A percentile compares a stretch with the other conserved stretches of the same genome.
These are phyloP conservation scores for Rhodofomes roseus DNA, from an alignment of 1,284 basidiomycete genomes.

Conservation along the genomic window DNA sequence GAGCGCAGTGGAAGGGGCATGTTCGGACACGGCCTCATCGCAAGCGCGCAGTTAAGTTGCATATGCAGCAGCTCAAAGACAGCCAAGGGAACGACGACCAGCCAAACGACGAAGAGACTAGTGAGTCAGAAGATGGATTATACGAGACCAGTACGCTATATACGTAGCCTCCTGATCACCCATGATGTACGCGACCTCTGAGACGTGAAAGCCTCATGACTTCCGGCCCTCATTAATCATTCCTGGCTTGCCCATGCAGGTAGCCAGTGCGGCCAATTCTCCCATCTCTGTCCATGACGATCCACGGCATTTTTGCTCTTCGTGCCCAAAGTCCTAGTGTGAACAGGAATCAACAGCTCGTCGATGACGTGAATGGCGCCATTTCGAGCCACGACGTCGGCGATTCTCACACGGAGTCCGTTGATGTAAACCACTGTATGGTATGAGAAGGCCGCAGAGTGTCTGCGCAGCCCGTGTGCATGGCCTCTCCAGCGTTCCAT, in stretches of 20 bases:
- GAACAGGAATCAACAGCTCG: conserved; percentile 46
- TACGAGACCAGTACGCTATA: background rate
- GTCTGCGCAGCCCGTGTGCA: too few species aligned
- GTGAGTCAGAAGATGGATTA: background rate
- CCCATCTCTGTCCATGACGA: too few species aligned
- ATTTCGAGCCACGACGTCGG: conserved; percentile 58
- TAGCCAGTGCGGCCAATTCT: too few species aligned
- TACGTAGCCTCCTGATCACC: background rate
- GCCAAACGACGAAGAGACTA: background rate
- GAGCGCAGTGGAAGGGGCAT: conserved; percentile 65
- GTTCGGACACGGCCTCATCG: conserved; percentile 57
- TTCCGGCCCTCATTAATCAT: too few species aligned
- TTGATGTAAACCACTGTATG: conserved; percentile 31
- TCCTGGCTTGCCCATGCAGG: too few species aligned
- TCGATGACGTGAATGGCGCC: conserved; percentile 59
- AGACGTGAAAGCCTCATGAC: too few species aligned
- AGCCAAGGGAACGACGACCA: background rate
- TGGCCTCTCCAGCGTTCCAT: too few species aligned
- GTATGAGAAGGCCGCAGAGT: too few species aligned
- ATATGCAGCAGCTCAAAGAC: background rate
- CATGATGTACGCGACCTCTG: too few species aligned
- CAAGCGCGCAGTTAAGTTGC: conserved; percentile 14
- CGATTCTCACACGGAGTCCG: conserved; percentile 38
- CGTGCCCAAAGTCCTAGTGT: too few species aligned
- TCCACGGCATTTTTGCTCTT: too few species aligned